Conservation (phyloP, 331 rosid genomes). For the Saraca asoca region DNA sequence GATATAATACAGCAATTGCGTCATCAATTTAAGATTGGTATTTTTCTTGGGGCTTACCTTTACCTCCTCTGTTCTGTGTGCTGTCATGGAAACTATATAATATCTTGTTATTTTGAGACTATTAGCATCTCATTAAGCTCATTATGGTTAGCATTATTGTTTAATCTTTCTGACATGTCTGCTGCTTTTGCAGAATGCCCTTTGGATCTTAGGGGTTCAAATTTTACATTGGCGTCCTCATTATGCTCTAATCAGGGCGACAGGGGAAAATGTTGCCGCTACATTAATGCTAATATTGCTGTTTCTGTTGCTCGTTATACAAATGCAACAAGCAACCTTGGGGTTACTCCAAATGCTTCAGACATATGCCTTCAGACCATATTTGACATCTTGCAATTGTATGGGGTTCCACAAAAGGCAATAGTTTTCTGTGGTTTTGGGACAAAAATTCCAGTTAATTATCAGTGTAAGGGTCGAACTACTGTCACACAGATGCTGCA, state of each 20-base stretch:
- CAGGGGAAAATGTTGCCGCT: conserved; percentile 94
- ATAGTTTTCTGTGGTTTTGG: conserved; percentile 85
- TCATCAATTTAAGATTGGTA: neutral
- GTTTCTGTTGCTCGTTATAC: conserved; percentile 80
- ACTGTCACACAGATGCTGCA: conserved; percentile 79
- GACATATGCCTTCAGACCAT: conserved; percentile 68
- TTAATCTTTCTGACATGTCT: conserved; percentile 9
- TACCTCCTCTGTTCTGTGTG: conserved; percentile 8
- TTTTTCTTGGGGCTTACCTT: conserved; percentile 9
- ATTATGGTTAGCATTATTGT: conserved; percentile 16
- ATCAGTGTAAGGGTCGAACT: conserved; percentile 77
- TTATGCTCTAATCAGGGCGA: conserved; percentile 63
- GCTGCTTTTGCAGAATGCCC: conserved; percentile 80
- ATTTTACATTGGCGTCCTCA: conserved; percentile 77
- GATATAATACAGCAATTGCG: conserved; percentile 5
- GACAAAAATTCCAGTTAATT: conserved; percentile 79
- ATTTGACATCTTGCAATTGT: conserved; percentile 59
- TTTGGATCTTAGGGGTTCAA: conserved; percentile 72
- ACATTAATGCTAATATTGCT: conserved; percentile 84
- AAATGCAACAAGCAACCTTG: conserved; percentile 73
- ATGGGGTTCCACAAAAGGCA: conserved; percentile 81
- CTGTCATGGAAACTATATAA: neutral
- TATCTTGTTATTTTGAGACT: conserved; percentile 19
- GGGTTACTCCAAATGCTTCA: conserved; percentile 68
- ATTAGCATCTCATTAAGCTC: conserved; percentile 30